Evolutionary conservation across 2,329 filamentous ascomycete genomes (phyloP), one percentile per base, ranked within the genome.

Genomic region (Thermoascus crustaceus): DNA sequence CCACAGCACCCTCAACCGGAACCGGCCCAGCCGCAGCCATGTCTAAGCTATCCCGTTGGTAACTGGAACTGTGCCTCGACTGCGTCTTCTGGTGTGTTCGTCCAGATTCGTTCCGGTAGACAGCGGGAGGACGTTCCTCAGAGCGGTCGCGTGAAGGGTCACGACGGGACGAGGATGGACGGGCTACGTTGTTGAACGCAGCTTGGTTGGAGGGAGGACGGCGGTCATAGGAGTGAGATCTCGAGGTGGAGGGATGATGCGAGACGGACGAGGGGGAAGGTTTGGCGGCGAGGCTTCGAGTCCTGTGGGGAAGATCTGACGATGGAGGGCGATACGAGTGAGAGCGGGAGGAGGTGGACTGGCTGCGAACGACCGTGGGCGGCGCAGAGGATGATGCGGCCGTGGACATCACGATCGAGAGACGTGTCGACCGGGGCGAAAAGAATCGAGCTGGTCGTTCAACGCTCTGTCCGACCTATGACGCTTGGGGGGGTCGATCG

Each of bases 111-210:
- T 71, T 68, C 58, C 71, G 73, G 47, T 70, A 61, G 32, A 62
- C 55, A 19, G 61, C 54, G 14, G 58, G 55, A 37, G 58, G 52
- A 37, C 57, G 56, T 46, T 64, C 60, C 41, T 55, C 57, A 40
- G 51, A 70, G 41, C 72, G 70, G 52, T 85, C 81, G 57, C 72
- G 73, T 50, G 78, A 82, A 41, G 75, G 71, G 64, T 72, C 78
- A 63, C 78, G 73, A 36, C 74, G 77, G 63, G 69, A 72, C 47
- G 65, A 60, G 34, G 61, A 48, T 23, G 75, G 66, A 35, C 73
- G 68, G 38, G 71, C 68, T 48, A 74, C 69, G 54, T 65, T 67
- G 38, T 65, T 64, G 29, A 77, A 64, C 29, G 66, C 63, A 32
- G 60, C 58, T 49, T 62, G 68, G 52, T 64, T 70, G 38, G 57